Conservation (phyloP, 352 stramenopile genomes). For the Pythium myriotylum region DNA sequence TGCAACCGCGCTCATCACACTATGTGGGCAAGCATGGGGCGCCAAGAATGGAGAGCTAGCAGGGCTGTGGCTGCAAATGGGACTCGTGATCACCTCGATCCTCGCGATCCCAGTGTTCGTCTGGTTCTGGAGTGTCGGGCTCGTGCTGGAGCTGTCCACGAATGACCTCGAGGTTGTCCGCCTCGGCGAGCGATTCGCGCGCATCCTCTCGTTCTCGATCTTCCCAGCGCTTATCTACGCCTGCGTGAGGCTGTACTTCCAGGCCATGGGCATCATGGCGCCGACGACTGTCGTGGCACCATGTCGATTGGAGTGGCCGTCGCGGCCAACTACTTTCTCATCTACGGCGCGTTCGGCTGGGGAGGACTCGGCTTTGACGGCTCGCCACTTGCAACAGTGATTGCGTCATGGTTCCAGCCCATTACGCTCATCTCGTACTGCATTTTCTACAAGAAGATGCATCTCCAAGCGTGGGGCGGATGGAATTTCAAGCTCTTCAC, state of each 20-base stretch:
- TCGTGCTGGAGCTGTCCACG: constrained; percentile 66
- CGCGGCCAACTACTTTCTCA: constrained; percentile 63
- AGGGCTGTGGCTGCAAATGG: constrained; percentile 78
- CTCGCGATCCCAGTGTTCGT: constrained; percentile 56
- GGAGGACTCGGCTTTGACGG: constrained; percentile 72
- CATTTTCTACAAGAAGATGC: constrained; percentile 74
- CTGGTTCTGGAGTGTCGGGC: constrained; percentile 61
- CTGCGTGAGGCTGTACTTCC: constrained; percentile 82
- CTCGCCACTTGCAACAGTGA: constrained; percentile 72
- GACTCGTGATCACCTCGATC: constrained; percentile 47
- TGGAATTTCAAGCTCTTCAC: constrained; percentile 70
- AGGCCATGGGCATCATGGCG: constrained; percentile 81
- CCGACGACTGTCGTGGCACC: constrained; percentile 69
- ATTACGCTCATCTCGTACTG: constrained; percentile 76
- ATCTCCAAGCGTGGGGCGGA: constrained; percentile 69
- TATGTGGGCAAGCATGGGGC: constrained; percentile 79
- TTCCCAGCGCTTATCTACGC: constrained; percentile 79
- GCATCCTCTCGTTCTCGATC: constrained; percentile 79
- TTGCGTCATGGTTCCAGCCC: constrained; percentile 82
- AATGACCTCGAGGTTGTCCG: constrained; percentile 62
- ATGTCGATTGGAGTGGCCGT: constrained; percentile 66
- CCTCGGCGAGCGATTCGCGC: constrained; percentile 69
- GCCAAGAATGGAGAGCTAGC: constrained; percentile 65
- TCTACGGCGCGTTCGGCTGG: constrained; percentile 54
- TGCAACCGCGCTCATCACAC: constrained; percentile 71